Percentiles rank a stretch among this genome's conserved stretches.
These are phyloP conservation scores for Luvunga scandens DNA, from an alignment of 345 rosid genomes.

Conservation along the genomic window DNA sequence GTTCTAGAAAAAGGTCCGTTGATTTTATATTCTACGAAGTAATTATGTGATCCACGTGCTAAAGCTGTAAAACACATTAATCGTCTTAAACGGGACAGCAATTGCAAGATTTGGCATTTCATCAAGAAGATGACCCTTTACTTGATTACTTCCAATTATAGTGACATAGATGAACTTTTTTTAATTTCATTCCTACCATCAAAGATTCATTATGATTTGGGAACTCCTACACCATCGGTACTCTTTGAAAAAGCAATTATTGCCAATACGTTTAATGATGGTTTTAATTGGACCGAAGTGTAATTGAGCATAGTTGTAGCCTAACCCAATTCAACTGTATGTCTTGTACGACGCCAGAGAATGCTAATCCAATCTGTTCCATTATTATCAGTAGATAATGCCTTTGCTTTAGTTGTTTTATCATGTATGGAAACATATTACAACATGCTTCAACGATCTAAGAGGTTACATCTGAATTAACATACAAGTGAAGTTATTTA, in stretches of 20 bases:
- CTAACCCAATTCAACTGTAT: not conserved
- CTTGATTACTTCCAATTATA: not conserved
- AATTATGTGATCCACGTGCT: not conserved
- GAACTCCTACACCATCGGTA: not conserved
- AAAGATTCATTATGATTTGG: not conserved
- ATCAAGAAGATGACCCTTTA: not conserved
- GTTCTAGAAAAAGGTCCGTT: not conserved
- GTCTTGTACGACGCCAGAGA: not conserved
- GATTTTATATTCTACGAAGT: not conserved
- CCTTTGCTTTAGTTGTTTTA: not conserved
- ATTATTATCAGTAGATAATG: not conserved
- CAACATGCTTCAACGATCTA: not conserved
- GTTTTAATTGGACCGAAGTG: not conserved
- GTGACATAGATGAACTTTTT: not conserved
- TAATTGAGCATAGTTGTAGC: not conserved
- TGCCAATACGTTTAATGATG: not conserved
- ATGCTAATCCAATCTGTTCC: not conserved
- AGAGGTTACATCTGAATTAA: not conserved
- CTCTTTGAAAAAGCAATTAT: not conserved
- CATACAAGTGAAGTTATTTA: not conserved
- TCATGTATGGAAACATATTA: not conserved
- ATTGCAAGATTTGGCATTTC: not conserved
- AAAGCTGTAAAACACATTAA: not conserved
- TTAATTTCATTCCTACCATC: too few species aligned
- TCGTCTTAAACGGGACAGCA: not conserved